A percentile compares a stretch with the other conserved stretches of the same genome.
phyloP scores from a whole-genome alignment of 345 rosid species.

The Xanthoceras sorbifolium region DNA sequence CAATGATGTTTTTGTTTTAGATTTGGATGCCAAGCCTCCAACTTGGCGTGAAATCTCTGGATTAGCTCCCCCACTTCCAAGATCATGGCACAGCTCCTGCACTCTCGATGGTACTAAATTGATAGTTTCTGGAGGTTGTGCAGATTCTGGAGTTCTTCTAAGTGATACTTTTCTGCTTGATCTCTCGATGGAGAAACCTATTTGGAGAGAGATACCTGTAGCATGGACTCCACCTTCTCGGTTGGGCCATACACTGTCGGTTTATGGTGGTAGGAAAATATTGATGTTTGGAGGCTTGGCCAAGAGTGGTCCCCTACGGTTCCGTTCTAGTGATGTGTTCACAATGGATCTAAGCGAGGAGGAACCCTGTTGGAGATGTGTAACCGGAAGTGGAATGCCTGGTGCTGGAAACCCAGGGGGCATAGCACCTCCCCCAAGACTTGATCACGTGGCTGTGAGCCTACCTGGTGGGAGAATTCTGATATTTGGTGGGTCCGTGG shows the following conservation, averaged over 20 bases:
- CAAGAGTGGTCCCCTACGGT: conserved; percentile 81
- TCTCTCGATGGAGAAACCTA: conserved; percentile 82
- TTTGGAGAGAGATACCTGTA: conserved; percentile 87
- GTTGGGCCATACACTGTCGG: conserved; percentile 79
- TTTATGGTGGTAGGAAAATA: conserved; percentile 81
- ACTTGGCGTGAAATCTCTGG: conserved; percentile 91
- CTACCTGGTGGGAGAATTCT: conserved; percentile 82
- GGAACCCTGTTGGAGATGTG: conserved; percentile 84
- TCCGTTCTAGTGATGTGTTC: conserved; percentile 85
- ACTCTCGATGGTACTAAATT: conserved; percentile 88
- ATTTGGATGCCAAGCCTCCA: conserved; percentile 85
- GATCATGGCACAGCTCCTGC: conserved; percentile 97
- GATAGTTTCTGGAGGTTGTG: conserved; percentile 91
- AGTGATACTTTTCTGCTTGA: conserved; percentile 89
- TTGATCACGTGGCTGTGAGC: conserved; percentile 85
- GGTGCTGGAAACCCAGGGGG: conserved; percentile 92
- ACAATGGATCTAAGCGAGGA: conserved; percentile 90
- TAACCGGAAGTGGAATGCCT: conserved; percentile 82
- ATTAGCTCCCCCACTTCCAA: conserved; percentile 82
- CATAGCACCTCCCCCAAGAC: conserved; percentile 84
- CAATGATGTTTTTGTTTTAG: conserved; percentile 79
- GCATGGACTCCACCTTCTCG: conserved; percentile 93
- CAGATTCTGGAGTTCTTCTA: conserved; percentile 86
- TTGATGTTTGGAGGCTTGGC: conserved; percentile 92
- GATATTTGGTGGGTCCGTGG: conserved; percentile 85